Evolutionary conservation across 257 asterid genomes (phyloP).

Genomic region (Lycium ferocissimum): DNA sequence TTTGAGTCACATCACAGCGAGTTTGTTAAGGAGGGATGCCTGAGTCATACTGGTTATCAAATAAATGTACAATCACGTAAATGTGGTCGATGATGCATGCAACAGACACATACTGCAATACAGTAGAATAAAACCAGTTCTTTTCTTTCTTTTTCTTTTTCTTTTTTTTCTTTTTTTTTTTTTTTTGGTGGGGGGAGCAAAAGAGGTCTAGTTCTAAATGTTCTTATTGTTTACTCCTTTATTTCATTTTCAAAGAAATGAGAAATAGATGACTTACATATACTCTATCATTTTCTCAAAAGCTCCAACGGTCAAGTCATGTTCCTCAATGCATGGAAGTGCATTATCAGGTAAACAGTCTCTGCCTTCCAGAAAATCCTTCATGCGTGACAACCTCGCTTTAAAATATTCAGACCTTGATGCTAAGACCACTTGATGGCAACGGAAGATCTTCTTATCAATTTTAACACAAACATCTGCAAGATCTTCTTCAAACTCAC

Average conservation of each 20-base stretch:
- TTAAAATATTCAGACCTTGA: slow-evolving; percentile 92
- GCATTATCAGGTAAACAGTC: slow-evolving; percentile 48
- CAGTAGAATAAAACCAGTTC: not conserved
- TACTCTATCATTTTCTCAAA: slow-evolving; percentile 91
- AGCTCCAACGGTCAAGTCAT: slow-evolving; percentile 76
- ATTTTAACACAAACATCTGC: slow-evolving; percentile 87
- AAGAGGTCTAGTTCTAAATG: not conserved
- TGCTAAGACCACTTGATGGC: slow-evolving; percentile 91
- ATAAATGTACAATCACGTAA: not conserved
- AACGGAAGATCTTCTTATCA: slow-evolving; percentile 68
- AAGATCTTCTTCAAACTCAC: slow-evolving; percentile 63
- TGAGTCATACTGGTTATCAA: not conserved
- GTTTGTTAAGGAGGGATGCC: not conserved
- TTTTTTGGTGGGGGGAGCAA: not conserved
- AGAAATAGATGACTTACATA: slow-evolving; percentile 61
- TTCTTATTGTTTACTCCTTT: not conserved
- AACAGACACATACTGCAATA: not conserved
- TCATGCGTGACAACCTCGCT: slow-evolving; percentile 84
- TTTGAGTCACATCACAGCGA: not conserved
- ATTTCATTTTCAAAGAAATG: not conserved
- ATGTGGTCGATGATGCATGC: not conserved
- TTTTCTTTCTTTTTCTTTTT: too few species aligned
- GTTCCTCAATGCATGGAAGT: slow-evolving; percentile 86
- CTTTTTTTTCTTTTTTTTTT: not conserved
- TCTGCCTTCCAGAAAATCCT: slow-evolving; percentile 66